A percentile compares a stretch with the other conserved stretches of the same genome.
Conservation (phyloP, 2,329 filamentous ascomycete genomes). For the Pyricularia sp. region DNA sequence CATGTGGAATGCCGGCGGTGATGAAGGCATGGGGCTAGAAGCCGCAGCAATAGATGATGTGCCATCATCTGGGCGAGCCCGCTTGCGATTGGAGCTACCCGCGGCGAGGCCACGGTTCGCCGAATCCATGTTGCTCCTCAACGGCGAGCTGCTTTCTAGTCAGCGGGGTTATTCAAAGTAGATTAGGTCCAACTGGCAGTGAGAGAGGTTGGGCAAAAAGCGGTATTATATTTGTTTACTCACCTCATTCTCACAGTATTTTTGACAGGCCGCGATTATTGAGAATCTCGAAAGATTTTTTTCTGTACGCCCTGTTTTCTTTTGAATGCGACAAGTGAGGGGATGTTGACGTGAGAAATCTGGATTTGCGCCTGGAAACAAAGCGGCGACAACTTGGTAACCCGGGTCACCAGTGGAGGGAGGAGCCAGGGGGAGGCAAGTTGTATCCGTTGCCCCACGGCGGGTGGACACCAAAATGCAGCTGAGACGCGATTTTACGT, state of each 20-base stretch:
- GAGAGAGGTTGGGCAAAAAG: not conserved
- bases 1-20: constrained; percentile 50
- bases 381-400: constrained; percentile 2
- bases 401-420: constrained; percentile 5
- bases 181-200: not conserved
- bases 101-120: constrained; percentile 58
- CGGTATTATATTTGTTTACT: not conserved
- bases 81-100: constrained; percentile 38
- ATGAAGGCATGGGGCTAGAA: constrained; percentile 51
- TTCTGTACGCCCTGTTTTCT: not conserved
- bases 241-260: not conserved
- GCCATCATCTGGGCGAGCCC: constrained; percentile 37
- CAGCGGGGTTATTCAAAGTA: not conserved
- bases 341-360: not conserved
- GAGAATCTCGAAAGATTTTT: not conserved
- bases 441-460: constrained; percentile 1
- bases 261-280: not conserved
- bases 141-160: constrained; percentile 52
- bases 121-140: constrained; percentile 67
- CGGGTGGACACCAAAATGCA: constrained; percentile 7
- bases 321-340: not conserved
- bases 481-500: constrained; percentile 12
- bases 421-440: constrained; percentile 3
- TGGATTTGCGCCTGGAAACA: not conserved
- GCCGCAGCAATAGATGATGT: constrained; percentile 36